phyloP scores from a whole-genome alignment of 139 green algal genomes.

The Asterochloris erici region DNA sequence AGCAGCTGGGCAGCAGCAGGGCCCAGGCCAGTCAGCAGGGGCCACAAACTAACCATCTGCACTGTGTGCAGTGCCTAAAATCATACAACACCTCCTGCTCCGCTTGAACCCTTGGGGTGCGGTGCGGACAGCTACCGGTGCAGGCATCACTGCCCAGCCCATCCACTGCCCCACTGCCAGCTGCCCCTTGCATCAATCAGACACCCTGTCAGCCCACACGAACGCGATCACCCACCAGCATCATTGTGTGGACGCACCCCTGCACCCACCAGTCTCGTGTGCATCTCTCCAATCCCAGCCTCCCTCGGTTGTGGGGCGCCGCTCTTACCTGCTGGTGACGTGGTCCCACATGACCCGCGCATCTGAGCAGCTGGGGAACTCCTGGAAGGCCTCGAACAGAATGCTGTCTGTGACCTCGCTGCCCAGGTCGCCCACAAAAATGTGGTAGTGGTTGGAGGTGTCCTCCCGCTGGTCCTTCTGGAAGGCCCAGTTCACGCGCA shows the following conservation, averaged over 20 bases:
- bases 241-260: neutral
- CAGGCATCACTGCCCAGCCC: neutral
- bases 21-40: too few species aligned
- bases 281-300: neutral
- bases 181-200: neutral
- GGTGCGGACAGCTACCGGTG: neutral
- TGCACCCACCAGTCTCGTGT: neutral
- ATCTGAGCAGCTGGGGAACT: slow-evolving; percentile 46
- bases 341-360: slow-evolving; percentile 79
- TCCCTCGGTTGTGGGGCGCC: too few species aligned
- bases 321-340: slow-evolving; percentile 40
- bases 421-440: slow-evolving; percentile 74
- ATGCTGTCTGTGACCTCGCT: slow-evolving; percentile 23
- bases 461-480: slow-evolving; percentile 64
- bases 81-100: too few species aligned
- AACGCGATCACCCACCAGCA: neutral
- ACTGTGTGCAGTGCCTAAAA: too few species aligned
- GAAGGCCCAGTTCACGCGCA: slow-evolving; percentile 77
- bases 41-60: too few species aligned
- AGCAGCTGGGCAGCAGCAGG: too few species aligned
- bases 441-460: slow-evolving; percentile 52
- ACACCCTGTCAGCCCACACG: neutral
- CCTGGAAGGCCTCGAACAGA: slow-evolving; percentile 35
- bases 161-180: neutral
- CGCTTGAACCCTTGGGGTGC: too few species aligned